These are phyloP conservation scores for Erythrobasidium hasegawianum DNA, from an alignment of 1,284 basidiomycete genomes.

Conservation along the genomic window DNA sequence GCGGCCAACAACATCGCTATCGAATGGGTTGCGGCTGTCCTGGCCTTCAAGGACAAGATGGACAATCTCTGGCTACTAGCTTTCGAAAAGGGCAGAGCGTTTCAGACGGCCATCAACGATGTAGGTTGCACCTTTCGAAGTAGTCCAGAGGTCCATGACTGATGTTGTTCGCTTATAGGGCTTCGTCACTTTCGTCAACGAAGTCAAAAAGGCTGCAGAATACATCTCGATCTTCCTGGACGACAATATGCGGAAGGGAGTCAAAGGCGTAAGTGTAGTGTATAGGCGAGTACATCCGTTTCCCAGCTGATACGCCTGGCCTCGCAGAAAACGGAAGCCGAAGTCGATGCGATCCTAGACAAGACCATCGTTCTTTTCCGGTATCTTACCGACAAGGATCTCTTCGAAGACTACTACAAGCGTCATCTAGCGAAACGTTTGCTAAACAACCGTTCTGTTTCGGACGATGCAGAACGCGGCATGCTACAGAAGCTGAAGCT, in stretches of 20 bases:
- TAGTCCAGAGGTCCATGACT: neutral
- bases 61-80: conserved; percentile 69
- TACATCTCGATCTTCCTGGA: conserved; percentile 97
- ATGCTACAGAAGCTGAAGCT: conserved; percentile 98
- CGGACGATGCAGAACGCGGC: conserved; percentile 94
- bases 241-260: conserved; percentile 90
- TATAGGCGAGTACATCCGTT: too few relatives aligned
- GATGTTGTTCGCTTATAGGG: conserved; percentile 58
- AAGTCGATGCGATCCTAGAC: conserved; percentile 82
- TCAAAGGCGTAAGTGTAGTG: conserved; percentile 81
- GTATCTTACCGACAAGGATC: conserved; percentile 90
- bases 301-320: too few relatives aligned
- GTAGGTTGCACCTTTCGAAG: conserved; percentile 51
- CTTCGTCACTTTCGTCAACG: conserved; percentile 88
- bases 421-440: conserved; percentile 89
- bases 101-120: conserved; percentile 84
- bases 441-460: conserved; percentile 77
- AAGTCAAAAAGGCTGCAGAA: conserved; percentile 81
- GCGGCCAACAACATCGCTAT: conserved; percentile 58
- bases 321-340: conserved; percentile 93
- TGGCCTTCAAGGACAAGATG: conserved; percentile 88
- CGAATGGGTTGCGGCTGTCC: conserved; percentile 90
- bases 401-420: conserved; percentile 98
- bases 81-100: conserved; percentile 68
- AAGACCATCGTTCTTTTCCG: conserved; percentile 96